Conservation (phyloP, 345 rosid genomes). For the Citrus australasica region DNA sequence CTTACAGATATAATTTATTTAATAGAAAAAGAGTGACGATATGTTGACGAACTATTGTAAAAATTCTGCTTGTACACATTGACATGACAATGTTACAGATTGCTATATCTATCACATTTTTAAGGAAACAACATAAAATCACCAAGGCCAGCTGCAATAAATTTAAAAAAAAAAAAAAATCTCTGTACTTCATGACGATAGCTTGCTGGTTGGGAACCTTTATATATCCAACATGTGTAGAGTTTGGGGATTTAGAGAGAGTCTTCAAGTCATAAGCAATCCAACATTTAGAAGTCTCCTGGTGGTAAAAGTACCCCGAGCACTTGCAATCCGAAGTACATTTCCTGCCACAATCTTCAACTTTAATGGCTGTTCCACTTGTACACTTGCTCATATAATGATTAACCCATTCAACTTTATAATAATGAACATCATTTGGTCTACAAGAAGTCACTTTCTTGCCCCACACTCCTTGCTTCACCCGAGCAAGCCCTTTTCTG, state of each 20-base stretch:
- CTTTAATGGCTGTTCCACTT: constrained; percentile 31
- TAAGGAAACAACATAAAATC: too few species aligned
- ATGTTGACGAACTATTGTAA: too few species aligned
- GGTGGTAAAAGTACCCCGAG: constrained; percentile 14
- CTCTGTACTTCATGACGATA: too few species aligned
- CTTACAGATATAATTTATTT: too few species aligned
- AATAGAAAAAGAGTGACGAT: too few species aligned
- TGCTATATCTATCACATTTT: too few species aligned
- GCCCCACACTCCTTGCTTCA: constrained; percentile 41
- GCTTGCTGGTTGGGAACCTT: background rate
- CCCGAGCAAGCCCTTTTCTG: constrained; percentile 16
- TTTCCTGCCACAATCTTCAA: constrained; percentile 20
- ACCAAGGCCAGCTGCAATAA: too few species aligned
- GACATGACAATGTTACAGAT: too few species aligned
- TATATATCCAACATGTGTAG: constrained; percentile 24
- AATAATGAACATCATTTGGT: constrained; percentile 16
- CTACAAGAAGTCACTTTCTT: constrained; percentile 9
- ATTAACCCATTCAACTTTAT: constrained; percentile 20
- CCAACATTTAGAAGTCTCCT: constrained; percentile 18
- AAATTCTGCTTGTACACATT: too few species aligned
- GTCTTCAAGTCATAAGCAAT: constrained; percentile 19
- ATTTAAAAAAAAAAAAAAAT: too few species aligned
- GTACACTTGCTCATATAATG: constrained; percentile 41
- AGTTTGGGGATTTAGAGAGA: constrained; percentile 6
- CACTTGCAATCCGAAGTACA: constrained; percentile 22